Evolutionary conservation across 2,329 filamentous ascomycete genomes (phyloP).

Genomic region (Stagonosporopsis cucurbitacearum): DNA sequence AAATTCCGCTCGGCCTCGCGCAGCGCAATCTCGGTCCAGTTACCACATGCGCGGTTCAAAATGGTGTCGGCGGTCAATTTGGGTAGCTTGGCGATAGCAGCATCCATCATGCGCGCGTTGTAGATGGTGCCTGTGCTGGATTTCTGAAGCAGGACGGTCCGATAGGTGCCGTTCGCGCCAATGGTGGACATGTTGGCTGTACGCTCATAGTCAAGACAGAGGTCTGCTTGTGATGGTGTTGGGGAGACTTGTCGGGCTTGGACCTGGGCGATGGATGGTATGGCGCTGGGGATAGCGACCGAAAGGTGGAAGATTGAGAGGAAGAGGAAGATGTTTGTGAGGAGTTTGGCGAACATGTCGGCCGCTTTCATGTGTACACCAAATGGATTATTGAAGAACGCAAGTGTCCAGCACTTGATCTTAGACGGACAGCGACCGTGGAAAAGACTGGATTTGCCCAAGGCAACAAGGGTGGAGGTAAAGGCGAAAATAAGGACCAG

Average conservation of each 20-base stretch:
- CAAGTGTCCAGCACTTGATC: conserved; percentile 41
- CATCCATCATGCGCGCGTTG: conserved; percentile 52
- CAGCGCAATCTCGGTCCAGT: conserved; percentile 55
- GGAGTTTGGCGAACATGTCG: conserved; percentile 36
- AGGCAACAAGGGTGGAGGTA: conserved; percentile 30
- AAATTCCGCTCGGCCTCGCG: conserved; percentile 55
- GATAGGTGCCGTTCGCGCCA: conserved; percentile 55
- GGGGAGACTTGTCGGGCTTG: conserved; percentile 37
- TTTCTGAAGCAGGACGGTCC: conserved; percentile 55
- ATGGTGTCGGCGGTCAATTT: conserved; percentile 49
- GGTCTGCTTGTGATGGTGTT: conserved; percentile 30
- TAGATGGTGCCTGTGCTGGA: conserved; percentile 52
- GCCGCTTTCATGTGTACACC: background rate
- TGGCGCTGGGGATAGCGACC: conserved; percentile 20
- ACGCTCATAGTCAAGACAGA: conserved; percentile 54
- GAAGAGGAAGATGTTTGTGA: conserved; percentile 36
- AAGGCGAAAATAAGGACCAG: conserved; percentile 27
- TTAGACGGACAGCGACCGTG: conserved; percentile 1
- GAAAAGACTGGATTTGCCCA: conserved; percentile 27
- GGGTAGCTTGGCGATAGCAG: conserved; percentile 48
- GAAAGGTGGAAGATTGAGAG: conserved; percentile 34
- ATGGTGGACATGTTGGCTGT: conserved; percentile 58
- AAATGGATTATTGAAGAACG: conserved; percentile 12
- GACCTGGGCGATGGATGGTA: conserved; percentile 27
- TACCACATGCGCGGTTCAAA: conserved; percentile 56